Base-by-base conservation (phyloP, 768 basidiomycete species). In the Cantharellus anzutake region DNA sequence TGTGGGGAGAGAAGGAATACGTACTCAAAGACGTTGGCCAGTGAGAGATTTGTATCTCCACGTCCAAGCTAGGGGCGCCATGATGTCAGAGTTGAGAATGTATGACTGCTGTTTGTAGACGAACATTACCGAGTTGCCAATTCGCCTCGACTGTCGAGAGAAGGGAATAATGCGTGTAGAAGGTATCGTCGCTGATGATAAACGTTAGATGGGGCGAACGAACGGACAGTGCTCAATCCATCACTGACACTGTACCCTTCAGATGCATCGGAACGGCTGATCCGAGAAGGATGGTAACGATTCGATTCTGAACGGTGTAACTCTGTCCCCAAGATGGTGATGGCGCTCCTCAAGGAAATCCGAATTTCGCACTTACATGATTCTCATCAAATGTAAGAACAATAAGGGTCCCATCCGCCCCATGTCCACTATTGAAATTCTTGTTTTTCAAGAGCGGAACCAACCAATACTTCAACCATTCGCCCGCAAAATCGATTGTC, bases 301-400 rank as follows among this genome's bases (percentile, higher is more conserved):
- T 69, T 1, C 67, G 69, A 66, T 83, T 82, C 35, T 37, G 7
- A 37, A 37, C 38, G 35, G 11, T 55, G 52, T 55, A 55, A 37
- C 7, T 55, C 52, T 55, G 38, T 11, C 7, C 7, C 11, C 11
- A 11, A 55, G 29, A 29, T 11, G 29, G 44, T 29, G 29, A 11
- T 11, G 44, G 11, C 11, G 11, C 29, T 11, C 11, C 29, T 11
- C 11, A 29, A 11, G 29, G 29, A 1, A 29, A 48, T 29, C 44
- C 29, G 44, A 48, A 48, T 48, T 64, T 50, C 3, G 20, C 42
- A 44, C n/a, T 29, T 7, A 42, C 62, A 60, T 72, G 75, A 44
- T 70, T 79, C 69, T 83, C 81, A 59, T 84, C 82, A 59, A 83
- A 83, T 0, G 80, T 82, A 58, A 83, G 64, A 40, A 68, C 60